These are phyloP conservation scores for Myrica gale DNA, from an alignment of 306 rosid species.

Conservation along the genomic window DNA sequence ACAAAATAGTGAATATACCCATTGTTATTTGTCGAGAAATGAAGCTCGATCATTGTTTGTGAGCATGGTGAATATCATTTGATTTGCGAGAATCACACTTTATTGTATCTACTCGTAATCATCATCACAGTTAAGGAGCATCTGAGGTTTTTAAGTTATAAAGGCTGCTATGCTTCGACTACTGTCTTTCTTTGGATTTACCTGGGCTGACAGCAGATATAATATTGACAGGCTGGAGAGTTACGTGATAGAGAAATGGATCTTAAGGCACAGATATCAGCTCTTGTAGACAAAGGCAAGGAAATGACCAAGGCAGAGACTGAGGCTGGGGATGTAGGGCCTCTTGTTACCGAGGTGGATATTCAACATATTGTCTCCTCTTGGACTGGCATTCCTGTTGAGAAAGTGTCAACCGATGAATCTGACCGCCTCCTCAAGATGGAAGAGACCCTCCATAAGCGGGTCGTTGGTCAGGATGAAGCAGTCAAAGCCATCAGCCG, in stretches of 20 bases:
- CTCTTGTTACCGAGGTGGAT: constrained; percentile 82
- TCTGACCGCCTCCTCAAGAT: constrained; percentile 96
- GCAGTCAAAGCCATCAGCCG: constrained; percentile 94
- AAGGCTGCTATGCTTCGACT: background rate
- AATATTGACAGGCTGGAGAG: constrained; percentile 76
- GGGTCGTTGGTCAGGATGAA: constrained; percentile 90
- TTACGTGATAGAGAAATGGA: constrained; percentile 93
- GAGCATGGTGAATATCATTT: background rate
- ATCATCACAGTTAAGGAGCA: background rate
- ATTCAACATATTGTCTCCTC: constrained; percentile 84
- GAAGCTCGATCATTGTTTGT: background rate
- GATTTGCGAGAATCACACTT: too few species aligned
- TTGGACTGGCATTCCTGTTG: constrained; percentile 98
- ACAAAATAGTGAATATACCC: background rate
- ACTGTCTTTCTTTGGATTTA: constrained; percentile 7
- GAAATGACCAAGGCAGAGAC: constrained; percentile 97
- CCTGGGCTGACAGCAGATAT: constrained; percentile 15
- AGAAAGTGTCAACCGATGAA: constrained; percentile 89
- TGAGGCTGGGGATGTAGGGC: constrained; percentile 88
- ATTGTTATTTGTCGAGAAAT: background rate
- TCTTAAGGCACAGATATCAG: constrained; percentile 77
- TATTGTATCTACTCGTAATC: background rate
- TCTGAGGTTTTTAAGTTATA: background rate
- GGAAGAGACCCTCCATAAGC: constrained; percentile 90
- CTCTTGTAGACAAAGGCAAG: constrained; percentile 79